Evolutionary conservation across 2,329 filamentous ascomycete genomes (phyloP), one percentile per base, ranked within the genome.

Genomic region (Colletotrichum tabaci): DNA sequence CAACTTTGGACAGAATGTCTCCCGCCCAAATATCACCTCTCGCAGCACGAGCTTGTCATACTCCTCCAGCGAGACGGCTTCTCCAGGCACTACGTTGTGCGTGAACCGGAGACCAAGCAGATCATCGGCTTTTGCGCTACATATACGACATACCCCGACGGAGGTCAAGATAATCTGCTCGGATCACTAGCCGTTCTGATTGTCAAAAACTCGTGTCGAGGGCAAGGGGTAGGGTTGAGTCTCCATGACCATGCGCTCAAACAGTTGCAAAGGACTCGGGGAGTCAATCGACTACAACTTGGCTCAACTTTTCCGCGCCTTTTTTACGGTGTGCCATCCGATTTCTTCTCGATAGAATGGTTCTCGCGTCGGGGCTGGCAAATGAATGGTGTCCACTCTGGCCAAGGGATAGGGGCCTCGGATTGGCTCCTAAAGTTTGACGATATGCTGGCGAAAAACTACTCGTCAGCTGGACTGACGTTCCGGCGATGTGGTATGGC

Each of bases 41-140:
- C 82, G 60, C 79, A 77, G 21, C 78, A 79, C 53, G 79, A 79
- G 4, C 80, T 91, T 5, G 81, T 82, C 35, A 81, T 82, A 2
- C 77, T 91, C 1, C 82, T 91, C 4, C 81, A 84, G 67, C 84
- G 88, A 52, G 85, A 87, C 66, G 89, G 88, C 49, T 90, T 88
- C 73, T 83, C 85, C 10, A 87, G 87, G 81, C 88, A 91, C 77
- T 89, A 88, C 73, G 80, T 89, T 40, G 87, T 90, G 38, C 84
- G 85, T 60, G 83, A 87, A n/a, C 83, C 85, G 2, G 78, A 77
- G 13, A 83, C 78, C 3, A 78, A 77, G 9, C 81, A 83, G 46
- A 74, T 88, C 30, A 76, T 91, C 47, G 89, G 88, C 0, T 90
- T 91, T 73, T 90, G 88, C 75, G 88, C 88, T 12, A 90, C 88